A percentile compares a stretch with the other conserved stretches of the same genome.
These are phyloP conservation scores for Salisapilia sapeloensis DNA, from an alignment of 352 stramenopile species.

Conservation along the genomic window DNA sequence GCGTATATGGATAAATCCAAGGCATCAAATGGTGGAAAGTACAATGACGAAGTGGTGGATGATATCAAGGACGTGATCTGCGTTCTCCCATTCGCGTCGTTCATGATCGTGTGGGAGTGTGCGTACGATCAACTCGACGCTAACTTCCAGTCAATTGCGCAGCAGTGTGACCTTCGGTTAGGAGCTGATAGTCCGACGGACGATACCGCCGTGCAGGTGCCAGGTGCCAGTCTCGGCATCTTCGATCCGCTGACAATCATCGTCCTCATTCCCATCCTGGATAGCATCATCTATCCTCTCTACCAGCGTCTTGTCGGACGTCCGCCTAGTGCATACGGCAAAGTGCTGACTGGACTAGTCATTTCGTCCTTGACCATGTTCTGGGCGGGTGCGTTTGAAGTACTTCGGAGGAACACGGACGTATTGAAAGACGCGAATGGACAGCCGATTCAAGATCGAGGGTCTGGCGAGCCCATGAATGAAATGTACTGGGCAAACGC, in stretches of 20 bases:
- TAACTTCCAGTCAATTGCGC: constrained; percentile 77
- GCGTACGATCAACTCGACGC: constrained; percentile 76
- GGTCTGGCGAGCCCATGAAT: constrained; percentile 59
- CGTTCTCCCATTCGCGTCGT: constrained; percentile 72
- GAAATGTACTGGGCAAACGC: constrained; percentile 67
- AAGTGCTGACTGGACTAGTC: constrained; percentile 57
- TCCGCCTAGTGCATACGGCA: constrained; percentile 55
- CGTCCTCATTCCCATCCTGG: constrained; percentile 53
- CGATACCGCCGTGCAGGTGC: constrained; percentile 24
- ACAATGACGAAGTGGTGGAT: constrained; percentile 68
- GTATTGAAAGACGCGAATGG: constrained; percentile 14
- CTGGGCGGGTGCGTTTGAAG: constrained; percentile 71
- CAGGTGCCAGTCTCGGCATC: constrained; percentile 62
- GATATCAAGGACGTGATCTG: constrained; percentile 78
- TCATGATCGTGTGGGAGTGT: constrained; percentile 82
- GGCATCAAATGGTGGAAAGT: constrained; percentile 57
- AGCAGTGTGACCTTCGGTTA: constrained; percentile 66
- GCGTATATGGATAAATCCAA: constrained; percentile 78
- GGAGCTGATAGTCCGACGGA: constrained; percentile 12
- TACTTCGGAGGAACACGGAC: constrained; percentile 35
- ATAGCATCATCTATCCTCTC: constrained; percentile 55
- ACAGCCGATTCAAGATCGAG: constrained; percentile 23
- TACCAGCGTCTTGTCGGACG: constrained; percentile 33
- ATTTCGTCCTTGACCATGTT: constrained; percentile 72
- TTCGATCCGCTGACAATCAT: constrained; percentile 81